Percentiles rank a stretch among this genome's conserved stretches.
Conservation (phyloP, 208 protist genomes). For the Naegleria gruberi region DNA sequence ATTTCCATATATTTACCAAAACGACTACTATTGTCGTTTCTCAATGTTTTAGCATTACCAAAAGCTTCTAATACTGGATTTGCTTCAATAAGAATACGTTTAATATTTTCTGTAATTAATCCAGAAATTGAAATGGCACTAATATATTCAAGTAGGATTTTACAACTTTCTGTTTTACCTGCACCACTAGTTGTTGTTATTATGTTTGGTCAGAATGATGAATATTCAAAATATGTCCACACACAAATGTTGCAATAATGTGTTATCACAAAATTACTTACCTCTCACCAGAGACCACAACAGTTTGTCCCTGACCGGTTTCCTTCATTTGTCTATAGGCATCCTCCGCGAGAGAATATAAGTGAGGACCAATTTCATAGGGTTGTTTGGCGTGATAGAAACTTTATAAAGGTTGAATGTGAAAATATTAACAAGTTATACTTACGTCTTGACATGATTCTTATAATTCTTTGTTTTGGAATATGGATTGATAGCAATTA, state of each 20-base stretch:
- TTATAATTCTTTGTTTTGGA: not conserved
- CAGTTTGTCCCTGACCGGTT: not conserved
- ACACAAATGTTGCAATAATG: not conserved
- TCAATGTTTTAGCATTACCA: slow-evolving; percentile 65
- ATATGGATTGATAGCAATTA: slow-evolving; percentile 46
- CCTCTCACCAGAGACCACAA: not conserved
- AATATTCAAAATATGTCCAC: not conserved
- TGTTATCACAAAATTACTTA: not conserved
- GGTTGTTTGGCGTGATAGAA: not conserved
- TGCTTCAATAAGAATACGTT: slow-evolving; percentile 45
- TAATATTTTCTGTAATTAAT: slow-evolving; percentile 34
- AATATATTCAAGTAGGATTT: slow-evolving; percentile 54
- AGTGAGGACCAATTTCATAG: slow-evolving; percentile 31
- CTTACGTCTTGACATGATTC: not conserved
- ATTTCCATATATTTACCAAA: slow-evolving; percentile 66
- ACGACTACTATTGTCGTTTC: slow-evolving; percentile 61
- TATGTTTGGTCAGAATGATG: too few relatives aligned
- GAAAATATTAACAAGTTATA: not conserved
- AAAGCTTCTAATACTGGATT: slow-evolving; percentile 63
- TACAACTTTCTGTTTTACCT: slow-evolving; percentile 55
- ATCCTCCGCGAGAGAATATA: slow-evolving; percentile 30
- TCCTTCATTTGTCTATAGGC: slow-evolving; percentile 26
- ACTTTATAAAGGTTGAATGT: too few relatives aligned
- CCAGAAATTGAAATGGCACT: slow-evolving; percentile 24
- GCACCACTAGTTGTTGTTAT: slow-evolving; percentile 34